Base-by-base conservation (phyloP, 2,329 filamentous ascomycete species). In the Curvularia hawaiiensis region DNA sequence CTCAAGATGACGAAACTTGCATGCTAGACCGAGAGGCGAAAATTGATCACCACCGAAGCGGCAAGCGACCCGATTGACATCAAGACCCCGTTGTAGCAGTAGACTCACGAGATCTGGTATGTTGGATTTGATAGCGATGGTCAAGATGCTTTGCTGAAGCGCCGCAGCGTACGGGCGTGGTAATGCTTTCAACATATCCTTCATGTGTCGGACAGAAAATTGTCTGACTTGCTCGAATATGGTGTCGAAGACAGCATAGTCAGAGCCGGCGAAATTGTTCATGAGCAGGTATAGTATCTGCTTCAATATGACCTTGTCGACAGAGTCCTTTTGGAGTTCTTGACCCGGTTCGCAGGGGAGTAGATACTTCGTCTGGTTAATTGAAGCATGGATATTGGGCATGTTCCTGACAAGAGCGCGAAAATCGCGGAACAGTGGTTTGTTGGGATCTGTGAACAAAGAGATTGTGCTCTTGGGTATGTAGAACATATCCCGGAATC, bases 81-180 rank as follows among this genome's bases (percentile, higher is more conserved):
- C 49, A 9, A 57, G 12, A 8, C 50, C 50, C 24, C 41, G 40
- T 33, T 18, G 20, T 8, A 50, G 9, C 1, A 54, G 20, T 9
- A 48, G 14, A 3, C 43, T n/a, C 4, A 60, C 54, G 12, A 57
- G 45, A 4, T 2, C 10, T 20, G 47, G 20, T 43, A 52, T 40
- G 22, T 52, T 52, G 26, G 41, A 47, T n/a, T 57, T 54, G 40
- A 60, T 60, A 4, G 58, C 50, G 22, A 60, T 57, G 9, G 54
- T 60, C 10, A 57, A 38, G 20, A 60, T 54, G 35, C 50, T 60
- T 48, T 60, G 58, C 31, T 57, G 39, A 18, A 57, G 39, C 31
- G 58, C 54, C 18, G 39, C 22, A 1, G 46, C 22, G 20, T 54
- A 60, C 6, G 58, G 54, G 7, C 38, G n/a, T 3, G 58, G 58